Percentiles rank a stretch among this genome's conserved stretches.
These are phyloP conservation scores for Scedosporium aurantiacum DNA, from an alignment of 2,329 filamentous ascomycete genomes.

Conservation along the genomic window DNA sequence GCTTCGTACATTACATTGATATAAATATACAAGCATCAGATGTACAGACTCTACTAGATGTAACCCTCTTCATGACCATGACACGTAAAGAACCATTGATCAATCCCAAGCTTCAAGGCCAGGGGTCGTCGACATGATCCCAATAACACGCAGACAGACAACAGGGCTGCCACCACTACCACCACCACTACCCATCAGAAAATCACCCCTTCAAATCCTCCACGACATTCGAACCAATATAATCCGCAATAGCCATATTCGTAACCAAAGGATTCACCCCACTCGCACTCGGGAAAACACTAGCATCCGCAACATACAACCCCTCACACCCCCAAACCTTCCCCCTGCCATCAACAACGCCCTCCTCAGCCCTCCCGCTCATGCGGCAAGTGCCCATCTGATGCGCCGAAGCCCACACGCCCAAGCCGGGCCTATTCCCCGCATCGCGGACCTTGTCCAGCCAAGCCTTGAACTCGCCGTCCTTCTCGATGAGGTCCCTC, in stretches of 20 bases:
- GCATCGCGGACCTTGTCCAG: conserved; percentile 35
- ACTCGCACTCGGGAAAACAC: conserved; percentile 64
- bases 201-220: conserved; percentile 25
- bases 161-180: not conserved
- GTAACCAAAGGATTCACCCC: conserved; percentile 79
- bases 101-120: no score
- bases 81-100: no score
- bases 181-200: not conserved
- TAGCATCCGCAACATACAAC: conserved; percentile 63
- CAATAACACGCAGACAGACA: not conserved
- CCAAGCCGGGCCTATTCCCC: conserved; percentile 38
- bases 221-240: conserved; percentile 48
- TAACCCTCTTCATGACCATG: no score
- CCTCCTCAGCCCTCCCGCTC: conserved; percentile 39
- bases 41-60: no score
- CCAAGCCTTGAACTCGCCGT: conserved; percentile 52
- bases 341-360: conserved; percentile 48
- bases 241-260: conserved; percentile 58
- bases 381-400: conserved; percentile 74
- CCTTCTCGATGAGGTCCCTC: conserved; percentile 30
- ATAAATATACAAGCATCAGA: no score
- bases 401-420: conserved; percentile 58
- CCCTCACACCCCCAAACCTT: conserved; percentile 55
- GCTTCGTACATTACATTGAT: no score
- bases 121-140: not conserved